Evolutionary conservation across 176 grass and related monocot genomes (phyloP).

Genomic region (Urochloa ruziziensis): DNA sequence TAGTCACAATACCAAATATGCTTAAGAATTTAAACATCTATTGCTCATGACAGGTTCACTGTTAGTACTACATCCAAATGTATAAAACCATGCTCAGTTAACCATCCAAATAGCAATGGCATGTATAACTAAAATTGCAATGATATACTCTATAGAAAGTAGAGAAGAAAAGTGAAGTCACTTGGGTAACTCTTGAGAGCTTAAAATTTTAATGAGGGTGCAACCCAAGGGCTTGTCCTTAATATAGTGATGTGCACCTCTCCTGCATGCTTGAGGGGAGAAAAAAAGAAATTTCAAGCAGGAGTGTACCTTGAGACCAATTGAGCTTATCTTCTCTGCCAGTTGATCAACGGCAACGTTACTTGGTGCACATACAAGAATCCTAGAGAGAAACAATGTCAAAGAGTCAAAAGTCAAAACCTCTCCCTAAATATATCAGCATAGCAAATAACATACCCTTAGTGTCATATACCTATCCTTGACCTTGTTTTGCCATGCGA

Average conservation of each 20-base stretch:
- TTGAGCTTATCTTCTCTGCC: slow-evolving; percentile 98
- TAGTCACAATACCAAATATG: not conserved
- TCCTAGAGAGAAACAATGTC: slow-evolving; percentile 44
- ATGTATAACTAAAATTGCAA: not conserved
- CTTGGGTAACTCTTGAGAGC: not conserved
- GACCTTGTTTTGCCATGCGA: slow-evolving; percentile 99
- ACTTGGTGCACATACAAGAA: slow-evolving; percentile 97
- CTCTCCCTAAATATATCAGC: slow-evolving; percentile 5
- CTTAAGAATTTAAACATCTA: not conserved
- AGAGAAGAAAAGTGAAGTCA: not conserved
- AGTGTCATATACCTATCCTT: slow-evolving; percentile 79
- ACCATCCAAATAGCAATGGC: not conserved
- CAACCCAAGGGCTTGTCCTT: too few relatives aligned
- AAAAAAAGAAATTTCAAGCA: not conserved
- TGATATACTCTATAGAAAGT: not conserved
- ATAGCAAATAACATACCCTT: not conserved
- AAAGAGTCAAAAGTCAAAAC: slow-evolving; percentile 1
- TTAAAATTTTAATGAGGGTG: too few relatives aligned
- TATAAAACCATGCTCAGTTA: not conserved
- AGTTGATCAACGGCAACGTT: slow-evolving; percentile 99
- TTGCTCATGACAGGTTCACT: not conserved
- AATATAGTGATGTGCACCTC: too few relatives aligned
- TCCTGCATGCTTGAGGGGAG: too few relatives aligned
- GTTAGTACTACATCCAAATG: not conserved
- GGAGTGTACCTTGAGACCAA: slow-evolving; percentile 76